A percentile compares a stretch with the other conserved stretches of the same genome.
phyloP scores from a whole-genome alignment of 1,284 basidiomycete genomes.

The Ustilago loliicola region DNA sequence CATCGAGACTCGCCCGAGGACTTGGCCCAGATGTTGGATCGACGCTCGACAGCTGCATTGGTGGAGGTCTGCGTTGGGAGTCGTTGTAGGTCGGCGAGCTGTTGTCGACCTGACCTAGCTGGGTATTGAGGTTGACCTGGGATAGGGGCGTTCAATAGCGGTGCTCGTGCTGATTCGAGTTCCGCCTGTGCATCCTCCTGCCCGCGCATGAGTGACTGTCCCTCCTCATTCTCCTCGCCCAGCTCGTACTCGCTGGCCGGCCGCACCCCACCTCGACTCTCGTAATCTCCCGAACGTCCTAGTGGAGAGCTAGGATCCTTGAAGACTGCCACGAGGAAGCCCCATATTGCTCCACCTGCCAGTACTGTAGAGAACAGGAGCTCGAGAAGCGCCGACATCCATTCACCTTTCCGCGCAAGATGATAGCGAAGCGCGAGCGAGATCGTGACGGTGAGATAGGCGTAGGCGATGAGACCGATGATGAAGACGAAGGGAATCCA shows the following conservation, averaged over 20 bases:
- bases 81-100: slow-evolving; percentile 46
- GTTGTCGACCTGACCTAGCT: slow-evolving; percentile 50
- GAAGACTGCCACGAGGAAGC: slow-evolving; percentile 55
- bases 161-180: slow-evolving; percentile 17
- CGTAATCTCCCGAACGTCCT: slow-evolving; percentile 8
- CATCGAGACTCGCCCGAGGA: slow-evolving; percentile 60
- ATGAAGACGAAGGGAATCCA: slow-evolving; percentile 54
- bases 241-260: slow-evolving; percentile 28
- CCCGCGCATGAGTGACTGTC: slow-evolving; percentile 25
- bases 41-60: slow-evolving; percentile 15
- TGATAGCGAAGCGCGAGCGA: slow-evolving; percentile 46
- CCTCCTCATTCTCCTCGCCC: slow-evolving; percentile 21
- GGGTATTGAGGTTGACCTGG: slow-evolving; percentile 57
- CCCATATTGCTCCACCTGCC: slow-evolving; percentile 48
- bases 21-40: slow-evolving; percentile 58
- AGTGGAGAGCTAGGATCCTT: slow-evolving; percentile 41
- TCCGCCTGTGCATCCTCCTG: slow-evolving; percentile 10
- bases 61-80: slow-evolving; percentile 9
- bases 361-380: slow-evolving; percentile 40
- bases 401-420: slow-evolving; percentile 28
- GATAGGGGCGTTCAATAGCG: slow-evolving; percentile 43
- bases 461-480: slow-evolving; percentile 39
- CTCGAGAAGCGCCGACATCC: slow-evolving; percentile 36
- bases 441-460: slow-evolving; percentile 46
- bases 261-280: slow-evolving; percentile 12